Conservation (phyloP, 2,329 filamentous ascomycete genomes). For the Talaromyces verruculosus region DNA sequence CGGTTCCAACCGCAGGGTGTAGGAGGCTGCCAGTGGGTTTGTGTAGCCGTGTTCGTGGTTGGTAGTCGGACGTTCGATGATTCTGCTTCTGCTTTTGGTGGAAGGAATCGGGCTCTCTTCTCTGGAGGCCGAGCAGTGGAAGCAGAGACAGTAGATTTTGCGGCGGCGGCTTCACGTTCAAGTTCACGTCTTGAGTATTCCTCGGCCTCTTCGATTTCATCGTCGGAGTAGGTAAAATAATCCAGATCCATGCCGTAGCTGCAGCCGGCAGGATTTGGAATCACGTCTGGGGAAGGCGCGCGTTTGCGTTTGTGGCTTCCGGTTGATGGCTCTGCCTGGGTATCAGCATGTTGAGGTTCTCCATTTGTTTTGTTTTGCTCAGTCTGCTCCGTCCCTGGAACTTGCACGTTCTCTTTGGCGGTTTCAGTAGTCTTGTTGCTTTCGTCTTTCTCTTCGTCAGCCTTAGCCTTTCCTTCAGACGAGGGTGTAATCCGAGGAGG, state of each 20-base stretch:
- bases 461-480: neutral
- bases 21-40: conserved; percentile 1
- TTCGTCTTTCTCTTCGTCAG: neutral
- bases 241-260: conserved; percentile 45
- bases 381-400: neutral
- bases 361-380: neutral
- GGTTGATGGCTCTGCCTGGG: conserved; percentile 13
- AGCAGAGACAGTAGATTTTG: neutral
- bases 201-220: conserved; percentile 22
- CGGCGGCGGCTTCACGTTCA: conserved; percentile 25
- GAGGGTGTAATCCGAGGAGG: neutral
- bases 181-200: neutral
- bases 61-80: neutral
- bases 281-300: conserved; percentile 40
- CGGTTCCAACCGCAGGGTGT: conserved; percentile 15
- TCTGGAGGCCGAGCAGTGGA: conserved; percentile 11
- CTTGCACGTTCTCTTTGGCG: neutral
- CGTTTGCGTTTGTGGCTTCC: conserved; percentile 41
- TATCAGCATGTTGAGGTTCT: conserved; percentile 14
- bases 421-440: neutral
- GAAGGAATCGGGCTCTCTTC: conserved; percentile 17
- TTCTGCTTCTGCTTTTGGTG: conserved; percentile 3
- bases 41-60: neutral
- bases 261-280: conserved; percentile 42
- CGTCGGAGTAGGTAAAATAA: conserved; percentile 36